Evolutionary conservation across 2,329 filamentous ascomycete species (phyloP).

Genomic region (Rosellinia necatrix): DNA sequence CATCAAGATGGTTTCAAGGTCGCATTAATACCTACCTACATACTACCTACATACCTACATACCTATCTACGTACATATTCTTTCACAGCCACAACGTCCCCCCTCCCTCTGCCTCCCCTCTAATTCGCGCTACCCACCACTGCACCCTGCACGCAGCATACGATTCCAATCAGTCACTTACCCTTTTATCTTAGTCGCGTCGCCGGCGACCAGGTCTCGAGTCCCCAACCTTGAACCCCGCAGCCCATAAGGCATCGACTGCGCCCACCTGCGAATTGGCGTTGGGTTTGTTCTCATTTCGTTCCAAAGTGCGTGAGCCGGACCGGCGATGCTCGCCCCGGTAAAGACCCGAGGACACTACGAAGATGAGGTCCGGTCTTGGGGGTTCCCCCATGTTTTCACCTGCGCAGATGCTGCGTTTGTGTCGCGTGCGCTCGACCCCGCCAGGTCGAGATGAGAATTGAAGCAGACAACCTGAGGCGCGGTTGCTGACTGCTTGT

Average conservation of each 20-base stretch:
- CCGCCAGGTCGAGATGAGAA: neutral
- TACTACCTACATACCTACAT: neutral
- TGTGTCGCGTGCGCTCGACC: constrained; percentile 43
- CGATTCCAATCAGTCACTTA: neutral
- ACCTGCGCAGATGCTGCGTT: constrained; percentile 75
- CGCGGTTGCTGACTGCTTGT: constrained; percentile 27
- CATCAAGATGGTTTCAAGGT: no score
- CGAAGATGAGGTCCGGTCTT: constrained; percentile 67
- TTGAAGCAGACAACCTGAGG: constrained; percentile 15
- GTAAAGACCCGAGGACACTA: constrained; percentile 50
- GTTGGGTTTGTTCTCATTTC: neutral
- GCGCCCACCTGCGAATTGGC: constrained; percentile 12
- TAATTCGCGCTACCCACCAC: no score
- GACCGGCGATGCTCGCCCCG: neutral
- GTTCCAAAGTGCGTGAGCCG: neutral
- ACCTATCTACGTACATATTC: neutral
- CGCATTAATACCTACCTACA: neutral
- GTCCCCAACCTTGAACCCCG: constrained; percentile 1
- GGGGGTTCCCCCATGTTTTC: constrained; percentile 72
- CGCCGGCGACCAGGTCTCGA: constrained; percentile 4
- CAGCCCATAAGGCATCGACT: constrained; percentile 17
- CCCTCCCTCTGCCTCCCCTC: constrained; percentile 1
- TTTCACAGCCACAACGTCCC: constrained; percentile 21
- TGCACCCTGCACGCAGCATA: neutral
- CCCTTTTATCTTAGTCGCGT: constrained; percentile 15